A percentile compares a stretch with the other conserved stretches of the same genome.
phyloP scores from a whole-genome alignment of 2,329 filamentous ascomycete species.

The Paracorniculantispora psalliotae region DNA sequence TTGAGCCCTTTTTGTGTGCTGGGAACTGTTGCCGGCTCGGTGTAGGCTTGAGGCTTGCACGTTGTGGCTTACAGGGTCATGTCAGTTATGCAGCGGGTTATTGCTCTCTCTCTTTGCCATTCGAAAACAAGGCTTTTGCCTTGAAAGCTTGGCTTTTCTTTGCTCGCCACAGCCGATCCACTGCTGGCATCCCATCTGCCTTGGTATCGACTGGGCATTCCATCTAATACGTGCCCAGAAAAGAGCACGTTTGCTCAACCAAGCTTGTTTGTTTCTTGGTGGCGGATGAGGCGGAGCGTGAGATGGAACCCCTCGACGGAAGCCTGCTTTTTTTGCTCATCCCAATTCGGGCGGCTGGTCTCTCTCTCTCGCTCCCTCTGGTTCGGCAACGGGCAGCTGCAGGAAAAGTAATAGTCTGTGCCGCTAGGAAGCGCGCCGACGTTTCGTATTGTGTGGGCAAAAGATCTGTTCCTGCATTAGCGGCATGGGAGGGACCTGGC shows the following conservation, averaged over 20 bases:
- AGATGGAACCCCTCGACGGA: background rate
- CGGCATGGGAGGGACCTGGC: background rate
- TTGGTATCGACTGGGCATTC: background rate
- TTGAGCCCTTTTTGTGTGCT: too few relatives aligned
- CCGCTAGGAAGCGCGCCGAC: constrained; percentile 7
- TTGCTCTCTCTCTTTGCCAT: too few relatives aligned
- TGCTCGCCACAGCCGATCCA: background rate
- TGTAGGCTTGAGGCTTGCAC: too few relatives aligned
- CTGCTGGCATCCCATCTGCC: background rate
- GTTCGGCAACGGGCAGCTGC: too few relatives aligned
- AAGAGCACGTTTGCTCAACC: background rate
- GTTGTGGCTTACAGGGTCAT: too few relatives aligned
- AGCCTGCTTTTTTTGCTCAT: background rate
- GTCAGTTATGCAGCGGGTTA: background rate
- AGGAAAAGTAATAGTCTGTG: background rate
- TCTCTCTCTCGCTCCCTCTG: too few relatives aligned
- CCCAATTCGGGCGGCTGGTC: too few relatives aligned
- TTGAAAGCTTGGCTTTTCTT: background rate
- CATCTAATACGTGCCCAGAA: background rate
- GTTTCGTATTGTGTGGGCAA: constrained; percentile 10
- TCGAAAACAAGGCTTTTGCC: too few relatives aligned
- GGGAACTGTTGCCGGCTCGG: too few relatives aligned
- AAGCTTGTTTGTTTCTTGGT: background rate
- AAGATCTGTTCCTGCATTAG: constrained; percentile 19
- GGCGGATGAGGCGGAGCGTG: background rate